These are phyloP conservation scores for Lachancea thermotolerans DNA, from an alignment of 805 yeast species.

Conservation along the genomic window DNA sequence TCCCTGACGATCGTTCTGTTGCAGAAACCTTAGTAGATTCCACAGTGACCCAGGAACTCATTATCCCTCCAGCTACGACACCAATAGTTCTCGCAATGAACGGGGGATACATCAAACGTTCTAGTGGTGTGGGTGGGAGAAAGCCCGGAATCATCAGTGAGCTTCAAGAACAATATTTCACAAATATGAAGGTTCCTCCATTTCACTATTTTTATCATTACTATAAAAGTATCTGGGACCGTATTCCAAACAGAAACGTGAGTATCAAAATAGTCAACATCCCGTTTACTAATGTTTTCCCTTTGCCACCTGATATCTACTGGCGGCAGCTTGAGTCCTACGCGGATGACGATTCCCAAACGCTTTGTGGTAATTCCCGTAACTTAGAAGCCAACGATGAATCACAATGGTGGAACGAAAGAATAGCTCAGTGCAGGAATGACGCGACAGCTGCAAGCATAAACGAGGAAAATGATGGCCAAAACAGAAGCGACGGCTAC, in stretches of 20 bases:
- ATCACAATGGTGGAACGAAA: slow-evolving; percentile 24
- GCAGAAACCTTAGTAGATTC: slow-evolving; percentile 25
- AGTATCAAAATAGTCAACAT: slow-evolving; percentile 28
- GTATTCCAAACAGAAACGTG: slow-evolving; percentile 25
- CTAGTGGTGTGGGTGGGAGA: slow-evolving; percentile 7
- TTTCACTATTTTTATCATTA: slow-evolving; percentile 29
- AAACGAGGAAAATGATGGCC: slow-evolving; percentile 11
- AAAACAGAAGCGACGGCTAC: background rate
- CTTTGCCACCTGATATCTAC: slow-evolving; percentile 22
- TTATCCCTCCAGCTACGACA: slow-evolving; percentile 31
- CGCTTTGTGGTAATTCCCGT: slow-evolving; percentile 11
- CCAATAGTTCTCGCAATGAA: slow-evolving; percentile 24
- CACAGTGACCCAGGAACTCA: slow-evolving; percentile 14
- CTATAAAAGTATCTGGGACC: slow-evolving; percentile 26
- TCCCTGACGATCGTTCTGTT: slow-evolving; percentile 17
- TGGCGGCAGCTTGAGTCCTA: slow-evolving; percentile 18
- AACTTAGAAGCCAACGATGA: background rate
- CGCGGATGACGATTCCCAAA: slow-evolving; percentile 23
- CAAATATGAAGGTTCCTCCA: slow-evolving; percentile 19
- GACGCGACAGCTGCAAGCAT: slow-evolving; percentile 7
- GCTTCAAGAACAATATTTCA: slow-evolving; percentile 22
- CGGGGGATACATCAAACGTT: slow-evolving; percentile 19
- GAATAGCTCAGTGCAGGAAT: slow-evolving; percentile 17
- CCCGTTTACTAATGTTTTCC: slow-evolving; percentile 31
- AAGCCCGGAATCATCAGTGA: slow-evolving; percentile 22